These are phyloP conservation scores for Glarea lozoyensis DNA, from an alignment of 495 filamentous ascomycete genomes.

Conservation along the genomic window DNA sequence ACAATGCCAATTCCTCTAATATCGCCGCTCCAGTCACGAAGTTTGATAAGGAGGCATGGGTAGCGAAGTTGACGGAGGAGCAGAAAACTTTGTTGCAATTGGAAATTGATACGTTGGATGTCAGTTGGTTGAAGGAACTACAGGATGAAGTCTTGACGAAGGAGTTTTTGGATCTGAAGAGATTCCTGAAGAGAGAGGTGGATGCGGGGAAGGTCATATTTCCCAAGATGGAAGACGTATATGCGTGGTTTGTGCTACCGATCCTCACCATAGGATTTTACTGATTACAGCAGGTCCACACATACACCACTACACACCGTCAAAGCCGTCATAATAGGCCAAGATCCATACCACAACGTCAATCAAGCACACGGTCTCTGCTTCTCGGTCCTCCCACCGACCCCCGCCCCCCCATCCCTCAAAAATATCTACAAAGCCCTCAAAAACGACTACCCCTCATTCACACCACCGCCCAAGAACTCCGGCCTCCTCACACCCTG, in stretches of 20 bases:
- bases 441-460: constrained; percentile 77
- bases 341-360: constrained; percentile 93
- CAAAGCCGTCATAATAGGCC: constrained; percentile 83
- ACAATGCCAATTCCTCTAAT: not conserved
- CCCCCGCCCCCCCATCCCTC: constrained; percentile 76
- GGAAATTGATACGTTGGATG: constrained; percentile 85
- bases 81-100: constrained; percentile 73
- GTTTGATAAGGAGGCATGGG: constrained; percentile 87
- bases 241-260: constrained; percentile 62
- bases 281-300: constrained; percentile 53
- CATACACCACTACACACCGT: constrained; percentile 82
- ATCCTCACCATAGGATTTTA: not conserved
- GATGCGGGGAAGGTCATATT: constrained; percentile 67
- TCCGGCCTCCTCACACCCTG: constrained; percentile 80
- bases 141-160: constrained; percentile 70
- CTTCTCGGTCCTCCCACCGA: constrained; percentile 89
- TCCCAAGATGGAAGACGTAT: constrained; percentile 82
- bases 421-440: constrained; percentile 86
- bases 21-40: constrained; percentile 24
- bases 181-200: constrained; percentile 74
- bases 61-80: constrained; percentile 65
- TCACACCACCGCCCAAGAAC: constrained; percentile 62
- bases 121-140: constrained; percentile 80
- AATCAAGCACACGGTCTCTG: constrained; percentile 94
- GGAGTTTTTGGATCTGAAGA: constrained; percentile 79